A percentile compares a stretch with the other conserved stretches of the same genome.
Conservation (phyloP, 2,329 filamentous ascomycete species). For the Escovopsis sp. region DNA sequence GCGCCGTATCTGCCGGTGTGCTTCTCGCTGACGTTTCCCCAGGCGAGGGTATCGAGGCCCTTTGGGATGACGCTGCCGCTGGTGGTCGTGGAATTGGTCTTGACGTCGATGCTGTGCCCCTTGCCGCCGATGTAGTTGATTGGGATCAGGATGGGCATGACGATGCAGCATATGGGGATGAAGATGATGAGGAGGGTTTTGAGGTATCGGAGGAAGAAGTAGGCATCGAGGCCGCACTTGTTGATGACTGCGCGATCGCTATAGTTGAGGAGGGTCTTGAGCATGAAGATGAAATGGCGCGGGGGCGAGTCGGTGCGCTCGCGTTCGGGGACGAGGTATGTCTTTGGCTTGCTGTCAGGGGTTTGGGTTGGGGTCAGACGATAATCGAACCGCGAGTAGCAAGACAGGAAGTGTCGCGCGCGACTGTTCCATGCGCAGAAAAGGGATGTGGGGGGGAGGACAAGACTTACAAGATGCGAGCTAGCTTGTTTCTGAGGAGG, state of each 20-base stretch:
- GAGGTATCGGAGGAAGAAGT: constrained; percentile 87
- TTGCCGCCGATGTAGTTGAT: constrained; percentile 63
- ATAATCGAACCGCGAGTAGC: neutral
- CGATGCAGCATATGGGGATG: constrained; percentile 59
- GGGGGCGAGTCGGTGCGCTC: constrained; percentile 69
- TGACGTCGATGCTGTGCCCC: constrained; percentile 35
- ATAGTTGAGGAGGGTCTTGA: constrained; percentile 49
- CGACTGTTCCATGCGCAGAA: no score
- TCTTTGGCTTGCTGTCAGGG: constrained; percentile 53
- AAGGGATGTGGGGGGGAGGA: no score
- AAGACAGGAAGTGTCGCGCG: no score
- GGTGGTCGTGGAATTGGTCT: constrained; percentile 16
- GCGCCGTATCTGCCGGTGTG: constrained; percentile 64
- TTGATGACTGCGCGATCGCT: constrained; percentile 73
- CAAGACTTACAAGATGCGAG: constrained; percentile 60
- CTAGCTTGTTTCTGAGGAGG: constrained; percentile 60
- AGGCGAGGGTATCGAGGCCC: constrained; percentile 70
- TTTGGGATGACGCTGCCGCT: constrained; percentile 18
- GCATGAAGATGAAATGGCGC: constrained; percentile 32
- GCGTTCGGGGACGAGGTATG: constrained; percentile 71
- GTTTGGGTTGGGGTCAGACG: neutral
- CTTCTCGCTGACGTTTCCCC: constrained; percentile 62
- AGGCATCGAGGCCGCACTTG: constrained; percentile 90
- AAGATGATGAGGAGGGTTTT: constrained; percentile 76
- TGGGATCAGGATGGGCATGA: constrained; percentile 74